A percentile compares a stretch with the other conserved stretches of the same genome.
Conservation (phyloP, 208 protist genomes). For the Wallacemonas rigidus region DNA sequence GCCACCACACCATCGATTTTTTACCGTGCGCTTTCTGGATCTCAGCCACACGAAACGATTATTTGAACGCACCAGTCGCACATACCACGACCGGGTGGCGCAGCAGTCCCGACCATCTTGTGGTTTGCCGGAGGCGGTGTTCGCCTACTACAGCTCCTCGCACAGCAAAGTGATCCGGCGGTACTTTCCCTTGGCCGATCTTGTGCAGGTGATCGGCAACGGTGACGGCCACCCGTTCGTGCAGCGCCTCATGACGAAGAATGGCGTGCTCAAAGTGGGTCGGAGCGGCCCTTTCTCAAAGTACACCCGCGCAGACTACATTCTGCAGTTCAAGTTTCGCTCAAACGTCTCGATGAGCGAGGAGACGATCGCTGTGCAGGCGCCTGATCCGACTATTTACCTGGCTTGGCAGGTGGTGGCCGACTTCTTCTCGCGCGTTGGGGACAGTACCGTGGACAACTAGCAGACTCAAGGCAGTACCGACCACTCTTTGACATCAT, state of each 20-base stretch:
- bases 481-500: no score
- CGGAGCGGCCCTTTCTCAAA: conserved; percentile 30
- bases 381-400: conserved; percentile 47
- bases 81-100: background rate
- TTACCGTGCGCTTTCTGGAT: conserved; percentile 63
- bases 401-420: conserved; percentile 67
- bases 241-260: conserved; percentile 36
- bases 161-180: conserved; percentile 53
- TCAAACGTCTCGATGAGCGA: conserved; percentile 39
- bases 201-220: conserved; percentile 43
- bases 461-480: background rate
- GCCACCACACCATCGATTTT: conserved; percentile 62
- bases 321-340: conserved; percentile 61
- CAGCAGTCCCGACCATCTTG: conserved; percentile 1
- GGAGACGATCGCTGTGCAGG: conserved; percentile 54
- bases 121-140: conserved; percentile 36
- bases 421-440: conserved; percentile 58
- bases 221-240: conserved; percentile 52
- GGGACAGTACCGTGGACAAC: conserved; percentile 7
- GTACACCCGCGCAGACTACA: conserved; percentile 51
- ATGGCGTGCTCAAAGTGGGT: conserved; percentile 41
- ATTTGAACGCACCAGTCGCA: conserved; percentile 15
- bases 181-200: conserved; percentile 58
- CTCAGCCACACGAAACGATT: conserved; percentile 16
- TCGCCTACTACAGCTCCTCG: conserved; percentile 45